Conservation (phyloP, 306 rosid genomes). For the Acacia melanoxylon region DNA sequence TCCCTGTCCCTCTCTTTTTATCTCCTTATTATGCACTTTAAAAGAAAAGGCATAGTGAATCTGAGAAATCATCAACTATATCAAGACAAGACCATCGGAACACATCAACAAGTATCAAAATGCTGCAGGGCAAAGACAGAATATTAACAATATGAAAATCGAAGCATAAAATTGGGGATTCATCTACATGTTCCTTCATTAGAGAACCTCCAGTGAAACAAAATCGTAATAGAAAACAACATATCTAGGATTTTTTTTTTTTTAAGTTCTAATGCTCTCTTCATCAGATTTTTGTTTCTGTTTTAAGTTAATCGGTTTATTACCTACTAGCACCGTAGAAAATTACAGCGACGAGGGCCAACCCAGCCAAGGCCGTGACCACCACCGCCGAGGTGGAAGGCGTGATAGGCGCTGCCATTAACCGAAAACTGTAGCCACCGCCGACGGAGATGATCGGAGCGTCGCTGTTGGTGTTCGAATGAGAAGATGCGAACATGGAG, state of each 20-base stretch:
- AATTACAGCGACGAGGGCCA: slow-evolving; percentile 53
- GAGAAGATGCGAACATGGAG: slow-evolving; percentile 10
- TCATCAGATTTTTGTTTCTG: background rate
- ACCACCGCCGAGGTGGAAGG: slow-evolving; percentile 4
- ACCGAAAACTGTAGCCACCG: background rate
- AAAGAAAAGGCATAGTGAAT: background rate
- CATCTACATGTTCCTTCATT: slow-evolving; percentile 39
- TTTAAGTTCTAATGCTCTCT: slow-evolving; percentile 20
- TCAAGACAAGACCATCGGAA: background rate
- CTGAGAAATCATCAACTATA: slow-evolving; percentile 35
- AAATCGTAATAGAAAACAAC: background rate
- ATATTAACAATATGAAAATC: slow-evolving; percentile 27
- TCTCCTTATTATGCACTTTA: slow-evolving; percentile 1
- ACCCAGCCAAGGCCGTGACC: slow-evolving; percentile 16
- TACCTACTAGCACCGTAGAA: slow-evolving; percentile 84
- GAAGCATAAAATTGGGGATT: slow-evolving; percentile 23
- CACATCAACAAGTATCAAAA: slow-evolving; percentile 15
- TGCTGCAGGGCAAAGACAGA: slow-evolving; percentile 31
- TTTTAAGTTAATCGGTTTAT: slow-evolving; percentile 33
- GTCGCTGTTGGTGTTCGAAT: slow-evolving; percentile 3
- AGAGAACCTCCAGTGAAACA: no score
- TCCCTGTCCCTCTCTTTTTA: slow-evolving; percentile 13
- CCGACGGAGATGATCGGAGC: slow-evolving; percentile 8
- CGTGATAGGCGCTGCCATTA: background rate
- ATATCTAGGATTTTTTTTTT: slow-evolving; percentile 18